A percentile compares a stretch with the other conserved stretches of the same genome.
phyloP scores from a whole-genome alignment of 495 filamentous ascomycete genomes.

The Neurospora sp. region DNA sequence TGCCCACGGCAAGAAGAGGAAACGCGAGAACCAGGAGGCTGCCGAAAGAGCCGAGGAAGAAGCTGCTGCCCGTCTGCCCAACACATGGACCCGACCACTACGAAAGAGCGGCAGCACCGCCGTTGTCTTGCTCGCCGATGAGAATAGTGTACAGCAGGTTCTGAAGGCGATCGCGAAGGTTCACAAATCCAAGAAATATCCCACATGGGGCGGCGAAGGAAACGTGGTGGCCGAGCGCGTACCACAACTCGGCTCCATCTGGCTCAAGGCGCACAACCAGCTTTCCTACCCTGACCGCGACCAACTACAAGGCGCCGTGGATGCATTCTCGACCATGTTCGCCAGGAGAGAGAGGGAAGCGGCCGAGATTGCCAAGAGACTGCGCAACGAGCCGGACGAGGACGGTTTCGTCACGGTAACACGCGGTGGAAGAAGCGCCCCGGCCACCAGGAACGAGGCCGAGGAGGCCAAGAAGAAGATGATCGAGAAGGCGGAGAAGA shows the following conservation, averaged over 20 bases:
- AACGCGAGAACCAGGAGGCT: slow-evolving; percentile 43
- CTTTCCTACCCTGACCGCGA: slow-evolving; percentile 58
- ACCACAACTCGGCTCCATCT: slow-evolving; percentile 46
- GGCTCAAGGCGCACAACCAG: slow-evolving; percentile 55
- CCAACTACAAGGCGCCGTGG: slow-evolving; percentile 56
- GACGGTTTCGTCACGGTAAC: slow-evolving; percentile 94
- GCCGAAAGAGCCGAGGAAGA: slow-evolving; percentile 43
- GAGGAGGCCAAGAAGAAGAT: slow-evolving; percentile 61
- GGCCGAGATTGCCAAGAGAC: slow-evolving; percentile 48
- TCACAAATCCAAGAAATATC: slow-evolving; percentile 43
- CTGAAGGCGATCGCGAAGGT: slow-evolving; percentile 61
- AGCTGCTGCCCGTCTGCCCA: slow-evolving; percentile 46
- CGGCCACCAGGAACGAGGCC: slow-evolving; percentile 64
- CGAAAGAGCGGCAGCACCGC: slow-evolving; percentile 65
- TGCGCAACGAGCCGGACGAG: slow-evolving; percentile 72
- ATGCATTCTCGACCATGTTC: slow-evolving; percentile 73
- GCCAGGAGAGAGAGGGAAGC: slow-evolving; percentile 55
- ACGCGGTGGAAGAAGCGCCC: slow-evolving; percentile 61
- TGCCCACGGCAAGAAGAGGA: slow-evolving; percentile 56
- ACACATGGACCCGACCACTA: slow-evolving; percentile 65
- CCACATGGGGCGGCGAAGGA: slow-evolving; percentile 53
- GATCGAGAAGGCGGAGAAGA: slow-evolving; percentile 57
- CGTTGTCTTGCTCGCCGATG: slow-evolving; percentile 74
- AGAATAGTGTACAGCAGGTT: slow-evolving; percentile 57
- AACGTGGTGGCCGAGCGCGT: slow-evolving; percentile 34